These are phyloP conservation scores for Dendrobium huoshanense DNA, from an alignment of 106 monocot genomes.

Conservation along the genomic window DNA sequence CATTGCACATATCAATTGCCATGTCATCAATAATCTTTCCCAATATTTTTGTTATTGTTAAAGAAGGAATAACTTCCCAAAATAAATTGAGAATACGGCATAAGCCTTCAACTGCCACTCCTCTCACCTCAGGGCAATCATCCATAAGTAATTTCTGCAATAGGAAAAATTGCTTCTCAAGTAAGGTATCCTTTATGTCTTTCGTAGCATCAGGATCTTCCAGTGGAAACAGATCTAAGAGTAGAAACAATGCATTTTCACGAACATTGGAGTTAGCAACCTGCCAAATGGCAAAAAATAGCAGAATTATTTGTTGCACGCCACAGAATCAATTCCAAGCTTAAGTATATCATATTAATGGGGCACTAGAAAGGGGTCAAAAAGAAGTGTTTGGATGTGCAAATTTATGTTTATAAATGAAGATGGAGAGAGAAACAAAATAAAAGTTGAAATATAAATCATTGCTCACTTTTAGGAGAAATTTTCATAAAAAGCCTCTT, in stretches of 20 bases:
- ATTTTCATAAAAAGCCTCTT: not conserved
- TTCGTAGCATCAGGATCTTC: constrained; percentile 87
- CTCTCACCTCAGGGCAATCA: constrained; percentile 78
- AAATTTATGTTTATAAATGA: not conserved
- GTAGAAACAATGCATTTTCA: constrained; percentile 66
- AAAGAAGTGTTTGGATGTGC: not conserved
- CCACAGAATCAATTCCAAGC: not conserved
- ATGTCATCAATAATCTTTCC: constrained; percentile 64
- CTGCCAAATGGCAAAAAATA: constrained; percentile 22
- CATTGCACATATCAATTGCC: constrained; percentile 59
- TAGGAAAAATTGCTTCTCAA: constrained; percentile 80
- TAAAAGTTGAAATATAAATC: not conserved
- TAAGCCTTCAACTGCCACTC: constrained; percentile 73
- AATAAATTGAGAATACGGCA: constrained; percentile 83
- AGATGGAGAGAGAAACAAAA: not conserved
- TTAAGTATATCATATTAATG: not conserved
- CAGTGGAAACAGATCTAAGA: constrained; percentile 91
- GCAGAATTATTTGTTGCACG: not conserved
- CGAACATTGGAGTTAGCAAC: constrained; percentile 96
- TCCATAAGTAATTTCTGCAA: constrained; percentile 75
- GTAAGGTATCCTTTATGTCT: constrained; percentile 65
- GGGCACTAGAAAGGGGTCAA: not conserved
- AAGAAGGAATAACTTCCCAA: constrained; percentile 96
- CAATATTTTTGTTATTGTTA: constrained; percentile 64
- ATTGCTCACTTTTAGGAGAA: not conserved